Evolutionary conservation across 2,329 filamentous ascomycete genomes (phyloP).

Genomic region (Ceratocystis alfenasii): DNA sequence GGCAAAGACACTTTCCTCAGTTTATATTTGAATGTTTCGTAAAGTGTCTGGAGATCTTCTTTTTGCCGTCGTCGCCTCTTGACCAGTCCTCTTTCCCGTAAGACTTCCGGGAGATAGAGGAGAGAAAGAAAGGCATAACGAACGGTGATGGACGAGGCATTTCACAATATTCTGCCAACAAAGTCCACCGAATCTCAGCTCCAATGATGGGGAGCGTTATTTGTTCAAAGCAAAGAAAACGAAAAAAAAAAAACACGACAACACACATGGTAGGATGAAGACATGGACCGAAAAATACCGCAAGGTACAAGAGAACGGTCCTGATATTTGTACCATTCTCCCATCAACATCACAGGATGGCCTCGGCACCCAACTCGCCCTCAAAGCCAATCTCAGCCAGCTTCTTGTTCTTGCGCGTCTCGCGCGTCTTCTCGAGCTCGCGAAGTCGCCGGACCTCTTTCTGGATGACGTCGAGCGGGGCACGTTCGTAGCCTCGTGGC

Average conservation of each 20-base stretch:
- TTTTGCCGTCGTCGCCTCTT: neutral
- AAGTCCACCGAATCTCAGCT: conserved; percentile 26
- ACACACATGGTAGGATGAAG: neutral
- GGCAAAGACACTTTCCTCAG: neutral
- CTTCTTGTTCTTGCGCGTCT: conserved; percentile 61
- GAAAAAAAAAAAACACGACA: conserved; percentile 14
- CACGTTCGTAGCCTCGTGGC: conserved; percentile 54
- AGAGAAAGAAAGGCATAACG: conserved; percentile 7
- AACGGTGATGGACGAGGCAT: conserved; percentile 30
- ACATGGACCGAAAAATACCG: neutral
- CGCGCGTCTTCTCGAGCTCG: conserved; percentile 53
- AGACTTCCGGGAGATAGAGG: neutral
- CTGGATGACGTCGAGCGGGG: conserved; percentile 57
- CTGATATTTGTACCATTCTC: neutral
- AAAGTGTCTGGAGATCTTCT: conserved; percentile 1
- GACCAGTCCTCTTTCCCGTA: neutral
- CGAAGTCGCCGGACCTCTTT: conserved; percentile 62
- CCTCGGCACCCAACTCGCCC: conserved; percentile 42
- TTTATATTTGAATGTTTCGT: conserved; percentile 8
- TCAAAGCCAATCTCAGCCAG: conserved; percentile 74
- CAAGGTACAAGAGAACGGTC: neutral
- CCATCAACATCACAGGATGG: neutral
- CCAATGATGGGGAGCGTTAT: conserved; percentile 17
- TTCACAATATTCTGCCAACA: conserved; percentile 52
- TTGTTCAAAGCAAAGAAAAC: conserved; percentile 14